Evolutionary conservation across 352 stramenopile species (phyloP).

Genomic region (Globisporangium radiosum): DNA sequence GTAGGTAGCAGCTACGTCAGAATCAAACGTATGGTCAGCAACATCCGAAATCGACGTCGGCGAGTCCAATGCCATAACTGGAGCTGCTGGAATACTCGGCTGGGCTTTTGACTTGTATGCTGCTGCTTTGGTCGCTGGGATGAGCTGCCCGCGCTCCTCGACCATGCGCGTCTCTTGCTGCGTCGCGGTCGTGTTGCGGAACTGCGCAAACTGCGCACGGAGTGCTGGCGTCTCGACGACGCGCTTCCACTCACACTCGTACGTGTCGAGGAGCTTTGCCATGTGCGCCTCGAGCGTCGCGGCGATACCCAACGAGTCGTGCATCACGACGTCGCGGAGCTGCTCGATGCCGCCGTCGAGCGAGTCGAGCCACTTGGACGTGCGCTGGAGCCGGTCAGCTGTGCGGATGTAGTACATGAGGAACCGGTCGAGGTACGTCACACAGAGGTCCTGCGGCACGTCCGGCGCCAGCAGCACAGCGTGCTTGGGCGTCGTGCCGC

Average conservation of each 20-base stretch:
- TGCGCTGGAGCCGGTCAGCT: constrained; percentile 58
- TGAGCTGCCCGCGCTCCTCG: constrained; percentile 82
- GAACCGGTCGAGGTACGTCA: constrained; percentile 87
- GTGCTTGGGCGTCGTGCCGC: constrained; percentile 83
- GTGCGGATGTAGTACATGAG: constrained; percentile 93
- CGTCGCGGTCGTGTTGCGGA: constrained; percentile 84
- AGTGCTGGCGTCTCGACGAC: constrained; percentile 82
- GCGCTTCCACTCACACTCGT: constrained; percentile 92
- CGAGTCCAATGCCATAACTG: constrained; percentile 12
- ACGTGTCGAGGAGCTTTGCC: constrained; percentile 86
- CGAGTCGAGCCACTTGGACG: constrained; percentile 85
- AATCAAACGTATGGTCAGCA: too few species aligned
- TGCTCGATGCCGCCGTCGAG: constrained; percentile 63
- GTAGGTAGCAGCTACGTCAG: not conserved
- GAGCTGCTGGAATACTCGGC: not conserved
- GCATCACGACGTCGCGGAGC: constrained; percentile 64
- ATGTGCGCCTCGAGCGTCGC: constrained; percentile 79
- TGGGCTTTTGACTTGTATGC: constrained; percentile 9
- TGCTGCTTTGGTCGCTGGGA: constrained; percentile 61
- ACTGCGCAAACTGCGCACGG: constrained; percentile 85
- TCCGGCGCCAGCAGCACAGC: constrained; percentile 48
- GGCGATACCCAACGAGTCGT: constrained; percentile 87
- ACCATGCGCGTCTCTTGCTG: constrained; percentile 51
- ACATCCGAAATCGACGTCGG: constrained; percentile 28
- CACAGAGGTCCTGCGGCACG: constrained; percentile 39